Evolutionary conservation across 1,284 basidiomycete genomes (phyloP).

Genomic region (Austroboletus niveus): DNA sequence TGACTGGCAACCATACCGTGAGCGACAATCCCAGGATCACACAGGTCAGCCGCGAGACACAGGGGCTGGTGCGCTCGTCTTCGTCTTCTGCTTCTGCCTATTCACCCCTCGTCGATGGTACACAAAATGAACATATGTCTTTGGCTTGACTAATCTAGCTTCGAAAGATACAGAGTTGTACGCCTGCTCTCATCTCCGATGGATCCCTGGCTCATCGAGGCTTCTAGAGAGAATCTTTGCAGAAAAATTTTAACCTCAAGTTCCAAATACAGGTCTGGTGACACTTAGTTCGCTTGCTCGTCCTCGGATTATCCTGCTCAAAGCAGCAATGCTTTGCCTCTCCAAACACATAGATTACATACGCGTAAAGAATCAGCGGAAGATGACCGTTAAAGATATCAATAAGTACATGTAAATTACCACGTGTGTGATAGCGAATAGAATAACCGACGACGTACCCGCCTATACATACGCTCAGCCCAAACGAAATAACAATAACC

Average conservation of each 20-base stretch:
- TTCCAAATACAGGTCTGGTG: too few relatives aligned
- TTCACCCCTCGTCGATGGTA: constrained; percentile 53
- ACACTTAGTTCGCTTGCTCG: background rate
- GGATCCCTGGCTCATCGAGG: constrained; percentile 8
- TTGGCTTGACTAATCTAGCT: constrained; percentile 63
- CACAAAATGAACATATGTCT: constrained; percentile 73
- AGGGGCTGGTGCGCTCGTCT: constrained; percentile 57
- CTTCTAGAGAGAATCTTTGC: background rate
- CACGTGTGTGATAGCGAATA: constrained; percentile 18
- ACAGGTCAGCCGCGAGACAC: constrained; percentile 86
- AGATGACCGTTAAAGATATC: constrained; percentile 26
- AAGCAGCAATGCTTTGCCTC: background rate
- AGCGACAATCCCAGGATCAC: constrained; percentile 95
- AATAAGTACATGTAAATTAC: constrained; percentile 36
- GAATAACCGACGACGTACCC: constrained; percentile 22
- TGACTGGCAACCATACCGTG: constrained; percentile 72
- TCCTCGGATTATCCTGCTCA: constrained; percentile 4
- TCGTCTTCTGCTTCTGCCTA: constrained; percentile 6
- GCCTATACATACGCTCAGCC: constrained; percentile 28
- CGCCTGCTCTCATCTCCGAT: constrained; percentile 31
- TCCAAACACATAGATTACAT: constrained; percentile 1
- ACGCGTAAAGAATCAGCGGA: constrained; percentile 9
- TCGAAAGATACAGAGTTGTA: constrained; percentile 57
- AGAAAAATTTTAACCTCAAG: too few relatives aligned
- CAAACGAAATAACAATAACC: constrained; percentile 17